Percentiles rank a stretch among this genome's conserved stretches.
Evolutionary conservation across 129 eudicot species (phyloP).

Genomic region (Artemisia annua): DNA sequence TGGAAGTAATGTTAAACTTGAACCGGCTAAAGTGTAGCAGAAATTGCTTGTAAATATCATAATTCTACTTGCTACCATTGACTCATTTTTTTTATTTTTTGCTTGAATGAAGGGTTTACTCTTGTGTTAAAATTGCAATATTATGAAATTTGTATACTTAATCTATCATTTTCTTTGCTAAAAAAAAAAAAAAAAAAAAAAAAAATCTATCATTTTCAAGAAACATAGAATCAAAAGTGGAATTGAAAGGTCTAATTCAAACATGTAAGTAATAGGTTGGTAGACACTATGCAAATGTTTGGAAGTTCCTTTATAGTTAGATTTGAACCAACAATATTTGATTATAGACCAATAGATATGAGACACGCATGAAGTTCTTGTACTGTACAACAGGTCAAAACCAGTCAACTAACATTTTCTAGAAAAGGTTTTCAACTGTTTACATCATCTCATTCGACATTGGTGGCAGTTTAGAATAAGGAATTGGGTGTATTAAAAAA

Average conservation of each 20-base stretch:
- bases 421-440: slow-evolving; percentile 6
- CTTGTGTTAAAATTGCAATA: neutral
- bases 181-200: too few species aligned
- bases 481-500: neutral
- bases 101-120: slow-evolving; percentile 1
- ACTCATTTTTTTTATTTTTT: neutral
- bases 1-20: slow-evolving; percentile 6
- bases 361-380: slow-evolving; percentile 27
- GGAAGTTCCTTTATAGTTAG: slow-evolving; percentile 28
- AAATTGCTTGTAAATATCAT: slow-evolving; percentile 24
- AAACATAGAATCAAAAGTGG: slow-evolving; percentile 12
- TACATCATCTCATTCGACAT: neutral
- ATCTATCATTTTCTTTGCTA: neutral
- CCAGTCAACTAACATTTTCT: slow-evolving; percentile 3
- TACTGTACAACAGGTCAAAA: slow-evolving; percentile 28
- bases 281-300: slow-evolving; percentile 17
- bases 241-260: slow-evolving; percentile 23
- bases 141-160: neutral
- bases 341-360: neutral
- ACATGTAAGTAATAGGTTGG: neutral
- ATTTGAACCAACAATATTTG: slow-evolving; percentile 27
- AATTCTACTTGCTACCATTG: neutral
- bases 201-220: slow-evolving; percentile 8
- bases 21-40: neutral
- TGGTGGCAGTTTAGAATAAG: slow-evolving; percentile 26